Evolutionary conservation across 1,284 basidiomycete genomes (phyloP).

Genomic region (Microbotryum scabiosae): DNA sequence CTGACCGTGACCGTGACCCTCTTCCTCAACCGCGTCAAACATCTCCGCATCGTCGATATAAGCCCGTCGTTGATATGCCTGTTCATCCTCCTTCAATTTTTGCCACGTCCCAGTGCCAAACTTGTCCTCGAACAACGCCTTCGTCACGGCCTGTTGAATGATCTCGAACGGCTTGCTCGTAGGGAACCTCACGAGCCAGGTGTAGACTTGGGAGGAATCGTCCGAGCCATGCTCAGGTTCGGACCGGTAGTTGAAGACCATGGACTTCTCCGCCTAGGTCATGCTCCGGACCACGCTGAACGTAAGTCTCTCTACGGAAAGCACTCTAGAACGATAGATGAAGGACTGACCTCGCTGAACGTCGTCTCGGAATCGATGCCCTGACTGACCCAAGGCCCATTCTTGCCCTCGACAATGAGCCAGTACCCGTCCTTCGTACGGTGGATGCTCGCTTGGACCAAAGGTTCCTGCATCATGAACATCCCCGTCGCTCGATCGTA

Average conservation of each 20-base stretch:
- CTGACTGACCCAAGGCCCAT: constrained; percentile 45
- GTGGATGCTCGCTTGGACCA: constrained; percentile 48
- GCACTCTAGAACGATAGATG: neutral
- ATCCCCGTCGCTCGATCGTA: constrained; percentile 64
- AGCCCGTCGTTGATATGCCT: constrained; percentile 19
- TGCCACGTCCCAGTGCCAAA: constrained; percentile 31
- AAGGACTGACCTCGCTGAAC: constrained; percentile 45
- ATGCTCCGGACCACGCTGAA: neutral
- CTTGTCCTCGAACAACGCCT: constrained; percentile 64
- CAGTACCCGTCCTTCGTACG: constrained; percentile 39
- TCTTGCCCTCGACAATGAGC: constrained; percentile 52
- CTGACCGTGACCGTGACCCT: constrained; percentile 37
- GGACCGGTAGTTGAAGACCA: constrained; percentile 32
- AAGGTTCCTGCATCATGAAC: constrained; percentile 64
- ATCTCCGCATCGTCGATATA: constrained; percentile 72
- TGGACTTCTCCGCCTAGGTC: constrained; percentile 14
- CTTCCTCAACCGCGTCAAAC: constrained; percentile 60
- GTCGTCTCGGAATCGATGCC: constrained; percentile 49
- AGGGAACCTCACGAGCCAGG: constrained; percentile 31
- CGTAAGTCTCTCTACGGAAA: neutral
- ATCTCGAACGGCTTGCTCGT: constrained; percentile 14
- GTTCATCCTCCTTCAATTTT: constrained; percentile 37
- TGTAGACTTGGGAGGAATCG: constrained; percentile 20
- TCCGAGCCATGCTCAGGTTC: neutral
- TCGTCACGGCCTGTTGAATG: constrained; percentile 54